Evolutionary conservation across 768 basidiomycete species (phyloP).

Genomic region (Rhodotorula toruloides): DNA sequence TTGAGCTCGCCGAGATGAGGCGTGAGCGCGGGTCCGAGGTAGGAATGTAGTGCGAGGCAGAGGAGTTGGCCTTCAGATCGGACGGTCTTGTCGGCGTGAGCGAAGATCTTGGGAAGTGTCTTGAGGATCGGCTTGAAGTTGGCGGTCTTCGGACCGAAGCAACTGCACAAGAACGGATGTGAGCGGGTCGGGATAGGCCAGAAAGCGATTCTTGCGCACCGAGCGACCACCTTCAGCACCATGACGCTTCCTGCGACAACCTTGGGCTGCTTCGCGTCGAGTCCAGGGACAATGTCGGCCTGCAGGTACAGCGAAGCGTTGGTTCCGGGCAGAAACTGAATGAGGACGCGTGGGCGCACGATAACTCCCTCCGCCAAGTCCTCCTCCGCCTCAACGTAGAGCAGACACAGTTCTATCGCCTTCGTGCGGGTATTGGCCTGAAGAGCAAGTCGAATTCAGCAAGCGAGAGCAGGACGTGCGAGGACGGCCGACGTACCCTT

Average conservation of each 20-base stretch:
- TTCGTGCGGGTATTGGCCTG: slow-evolving; percentile 83
- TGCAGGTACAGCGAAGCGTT: too few species aligned
- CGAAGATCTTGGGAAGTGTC: slow-evolving; percentile 82
- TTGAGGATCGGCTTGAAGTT: slow-evolving; percentile 78
- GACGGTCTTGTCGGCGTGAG: slow-evolving; percentile 90
- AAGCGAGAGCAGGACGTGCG: not conserved
- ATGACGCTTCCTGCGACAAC: slow-evolving; percentile 71
- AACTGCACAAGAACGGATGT: slow-evolving; percentile 50
- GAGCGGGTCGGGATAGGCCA: not conserved
- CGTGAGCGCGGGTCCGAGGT: slow-evolving; percentile 75
- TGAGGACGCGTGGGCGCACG: slow-evolving; percentile 56
- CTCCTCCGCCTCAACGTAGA: slow-evolving; percentile 93
- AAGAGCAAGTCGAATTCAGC: slow-evolving; percentile 7
- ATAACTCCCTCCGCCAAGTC: slow-evolving; percentile 68
- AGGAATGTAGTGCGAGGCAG: slow-evolving; percentile 71
- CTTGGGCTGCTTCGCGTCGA: slow-evolving; percentile 91
- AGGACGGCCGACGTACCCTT: slow-evolving; percentile 13
- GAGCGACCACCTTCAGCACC: slow-evolving; percentile 75
- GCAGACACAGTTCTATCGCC: slow-evolving; percentile 73
- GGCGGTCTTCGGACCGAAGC: slow-evolving; percentile 70
- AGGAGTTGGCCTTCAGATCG: slow-evolving; percentile 82
- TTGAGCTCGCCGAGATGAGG: slow-evolving; percentile 84
- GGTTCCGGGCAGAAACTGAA: not conserved
- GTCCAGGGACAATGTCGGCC: slow-evolving; percentile 74
- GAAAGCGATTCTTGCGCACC: slow-evolving; percentile 57